Percentiles rank a stretch among this genome's conserved stretches.
These are phyloP conservation scores for Colletotrichum tofieldiae DNA, from an alignment of 2,329 filamentous ascomycete species.

Conservation along the genomic window DNA sequence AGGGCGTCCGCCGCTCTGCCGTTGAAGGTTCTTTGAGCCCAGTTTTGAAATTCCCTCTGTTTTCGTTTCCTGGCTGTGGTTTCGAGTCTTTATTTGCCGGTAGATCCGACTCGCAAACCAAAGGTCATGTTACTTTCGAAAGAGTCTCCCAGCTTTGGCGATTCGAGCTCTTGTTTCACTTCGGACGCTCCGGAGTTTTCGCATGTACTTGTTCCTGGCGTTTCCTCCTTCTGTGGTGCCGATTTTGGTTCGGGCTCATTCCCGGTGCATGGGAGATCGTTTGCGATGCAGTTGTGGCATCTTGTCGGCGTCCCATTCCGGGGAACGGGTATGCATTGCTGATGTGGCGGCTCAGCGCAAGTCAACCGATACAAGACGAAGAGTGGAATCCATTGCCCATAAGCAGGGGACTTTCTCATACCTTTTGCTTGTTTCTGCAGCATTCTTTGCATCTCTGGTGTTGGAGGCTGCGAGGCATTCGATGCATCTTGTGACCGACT, in stretches of 20 bases:
- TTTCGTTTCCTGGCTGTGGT: not conserved
- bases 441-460: slow-evolving; percentile 14
- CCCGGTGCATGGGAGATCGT: not conserved
- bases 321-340: not conserved
- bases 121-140: not conserved
- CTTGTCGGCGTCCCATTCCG: not conserved
- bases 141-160: not conserved
- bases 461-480: slow-evolving; percentile 1
- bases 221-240: not conserved
- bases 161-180: not conserved
- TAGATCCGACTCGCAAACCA: not conserved
- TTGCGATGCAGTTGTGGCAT: not conserved
- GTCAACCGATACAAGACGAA: not conserved
- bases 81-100: not conserved
- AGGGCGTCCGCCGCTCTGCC: no score
- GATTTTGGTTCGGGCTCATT: not conserved
- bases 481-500: not conserved
- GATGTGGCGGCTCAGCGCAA: not conserved
- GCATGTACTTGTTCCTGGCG: not conserved
- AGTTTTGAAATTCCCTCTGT: not conserved
- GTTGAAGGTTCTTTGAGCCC: not conserved
- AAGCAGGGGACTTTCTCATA: not conserved
- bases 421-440: not conserved
- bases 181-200: not conserved
- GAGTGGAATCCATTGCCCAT: no score